Conservation (phyloP, 331 rosid species). For the Pyrus hybrid region DNA sequence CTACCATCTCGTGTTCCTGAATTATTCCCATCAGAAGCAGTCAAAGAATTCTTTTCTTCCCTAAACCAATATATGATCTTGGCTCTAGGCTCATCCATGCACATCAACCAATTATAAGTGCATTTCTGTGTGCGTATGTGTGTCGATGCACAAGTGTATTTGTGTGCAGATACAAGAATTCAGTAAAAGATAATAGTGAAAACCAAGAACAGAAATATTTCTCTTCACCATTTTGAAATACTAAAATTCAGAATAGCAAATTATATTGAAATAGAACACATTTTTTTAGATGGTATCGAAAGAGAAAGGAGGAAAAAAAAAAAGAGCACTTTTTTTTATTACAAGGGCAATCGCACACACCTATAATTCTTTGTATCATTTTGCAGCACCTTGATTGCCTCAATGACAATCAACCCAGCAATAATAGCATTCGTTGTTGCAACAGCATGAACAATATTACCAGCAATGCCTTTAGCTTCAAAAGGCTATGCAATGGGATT, state of each 20-base stretch:
- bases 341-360: constrained; percentile 33
- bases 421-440: constrained; percentile 95
- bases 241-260: not conserved
- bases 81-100: not conserved
- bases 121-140: not conserved
- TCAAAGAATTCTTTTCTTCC: not conserved
- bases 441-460: constrained; percentile 97
- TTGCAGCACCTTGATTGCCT: constrained; percentile 91
- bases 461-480: constrained; percentile 99
- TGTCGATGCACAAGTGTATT: too few species aligned
- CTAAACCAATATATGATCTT: not conserved
- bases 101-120: not conserved
- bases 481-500: constrained; percentile 87
- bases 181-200: not conserved
- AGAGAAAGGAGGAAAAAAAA: not conserved
- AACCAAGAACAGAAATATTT: not conserved
- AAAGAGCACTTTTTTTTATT: not conserved
- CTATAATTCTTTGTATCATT: constrained; percentile 61
- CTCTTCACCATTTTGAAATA: not conserved
- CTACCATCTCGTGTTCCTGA: not conserved
- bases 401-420: constrained; percentile 97
- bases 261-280: not conserved
- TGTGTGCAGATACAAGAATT: not conserved
- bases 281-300: not conserved
- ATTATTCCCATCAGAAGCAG: not conserved